phyloP scores from a whole-genome alignment of 2,329 filamentous ascomycete genomes.

The Aspergillus eucalypticola region DNA sequence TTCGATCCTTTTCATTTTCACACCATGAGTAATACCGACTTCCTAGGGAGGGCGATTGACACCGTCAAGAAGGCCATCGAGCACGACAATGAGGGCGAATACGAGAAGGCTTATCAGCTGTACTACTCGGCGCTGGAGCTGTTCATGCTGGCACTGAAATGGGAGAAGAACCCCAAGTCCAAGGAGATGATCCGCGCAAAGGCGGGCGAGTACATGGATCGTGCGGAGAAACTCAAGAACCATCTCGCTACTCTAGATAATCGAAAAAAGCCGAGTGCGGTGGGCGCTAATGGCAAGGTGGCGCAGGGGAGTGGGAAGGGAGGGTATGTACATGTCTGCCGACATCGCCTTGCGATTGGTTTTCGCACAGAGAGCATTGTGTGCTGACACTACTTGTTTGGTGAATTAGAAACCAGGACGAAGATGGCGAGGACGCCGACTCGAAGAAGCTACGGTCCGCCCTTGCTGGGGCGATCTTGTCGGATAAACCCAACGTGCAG shows the following conservation, averaged over 20 bases:
- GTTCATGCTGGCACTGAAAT: slow-evolving; percentile 98
- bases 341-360: not conserved
- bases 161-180: slow-evolving; percentile 97
- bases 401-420: slow-evolving; percentile 51
- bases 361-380: not conserved
- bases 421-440: slow-evolving; percentile 78
- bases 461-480: slow-evolving; percentile 85
- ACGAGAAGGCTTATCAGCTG: slow-evolving; percentile 92
- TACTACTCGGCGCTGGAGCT: slow-evolving; percentile 97
- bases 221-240: slow-evolving; percentile 94
- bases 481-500: slow-evolving; percentile 92
- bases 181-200: slow-evolving; percentile 98
- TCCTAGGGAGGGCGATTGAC: slow-evolving; percentile 93
- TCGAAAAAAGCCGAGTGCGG: slow-evolving; percentile 54
- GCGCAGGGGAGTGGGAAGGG: slow-evolving; percentile 56
- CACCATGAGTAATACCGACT: slow-evolving; percentile 92
- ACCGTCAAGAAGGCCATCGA: slow-evolving; percentile 98
- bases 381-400: not conserved
- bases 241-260: slow-evolving; percentile 70
- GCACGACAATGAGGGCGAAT: slow-evolving; percentile 90
- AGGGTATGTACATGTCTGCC: slow-evolving; percentile 44
- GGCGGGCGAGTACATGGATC: slow-evolving; percentile 96
- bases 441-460: slow-evolving; percentile 93
- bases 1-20: slow-evolving; percentile 36
- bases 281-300: slow-evolving; percentile 54